Conservation (phyloP, 2,329 filamentous ascomycete genomes). For the Cordyceps militaris region DNA sequence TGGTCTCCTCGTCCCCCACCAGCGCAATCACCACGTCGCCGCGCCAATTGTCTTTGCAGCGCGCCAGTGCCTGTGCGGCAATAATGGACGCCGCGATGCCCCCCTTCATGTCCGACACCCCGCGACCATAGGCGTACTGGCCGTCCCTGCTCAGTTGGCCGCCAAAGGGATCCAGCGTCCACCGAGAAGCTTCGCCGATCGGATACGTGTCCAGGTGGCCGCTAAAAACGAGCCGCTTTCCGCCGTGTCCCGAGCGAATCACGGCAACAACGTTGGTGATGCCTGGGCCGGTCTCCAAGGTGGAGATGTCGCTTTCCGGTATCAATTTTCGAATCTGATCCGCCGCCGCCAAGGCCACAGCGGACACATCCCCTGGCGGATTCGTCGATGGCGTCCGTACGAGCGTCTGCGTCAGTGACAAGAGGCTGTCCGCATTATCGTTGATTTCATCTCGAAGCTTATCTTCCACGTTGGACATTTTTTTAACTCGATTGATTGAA, state of each 20-base stretch:
- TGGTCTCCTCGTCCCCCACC: slow-evolving; percentile 15
- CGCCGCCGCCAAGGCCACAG: slow-evolving; percentile 8
- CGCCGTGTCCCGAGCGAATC: slow-evolving; percentile 5
- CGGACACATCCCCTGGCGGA: slow-evolving; percentile 8
- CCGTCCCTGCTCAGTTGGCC: slow-evolving; percentile 13
- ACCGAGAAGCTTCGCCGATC: slow-evolving; percentile 7
- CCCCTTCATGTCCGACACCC: slow-evolving; percentile 15
- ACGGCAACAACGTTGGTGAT: slow-evolving; percentile 13
- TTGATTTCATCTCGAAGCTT: not conserved
- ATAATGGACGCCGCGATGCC: slow-evolving; percentile 14
- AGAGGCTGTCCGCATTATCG: not conserved
- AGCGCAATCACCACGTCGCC: slow-evolving; percentile 13
- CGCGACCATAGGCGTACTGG: slow-evolving; percentile 12
- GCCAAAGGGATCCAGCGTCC: slow-evolving; percentile 8
- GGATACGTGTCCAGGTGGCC: slow-evolving; percentile 15
- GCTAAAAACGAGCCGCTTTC: slow-evolving; percentile 14
- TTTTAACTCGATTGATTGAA: not conserved
- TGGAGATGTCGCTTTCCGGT: slow-evolving; percentile 11
- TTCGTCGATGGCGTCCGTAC: slow-evolving; percentile 5
- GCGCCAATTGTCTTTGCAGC: slow-evolving; percentile 6
- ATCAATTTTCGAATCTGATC: slow-evolving; percentile 10
- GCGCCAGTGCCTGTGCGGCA: slow-evolving; percentile 2
- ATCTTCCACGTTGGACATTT: not conserved
- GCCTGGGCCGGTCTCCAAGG: slow-evolving; percentile 7
- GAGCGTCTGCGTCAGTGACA: not conserved